Evolutionary conservation across 768 basidiomycete genomes (phyloP).

Genomic region (Collybiopsis confluens): DNA sequence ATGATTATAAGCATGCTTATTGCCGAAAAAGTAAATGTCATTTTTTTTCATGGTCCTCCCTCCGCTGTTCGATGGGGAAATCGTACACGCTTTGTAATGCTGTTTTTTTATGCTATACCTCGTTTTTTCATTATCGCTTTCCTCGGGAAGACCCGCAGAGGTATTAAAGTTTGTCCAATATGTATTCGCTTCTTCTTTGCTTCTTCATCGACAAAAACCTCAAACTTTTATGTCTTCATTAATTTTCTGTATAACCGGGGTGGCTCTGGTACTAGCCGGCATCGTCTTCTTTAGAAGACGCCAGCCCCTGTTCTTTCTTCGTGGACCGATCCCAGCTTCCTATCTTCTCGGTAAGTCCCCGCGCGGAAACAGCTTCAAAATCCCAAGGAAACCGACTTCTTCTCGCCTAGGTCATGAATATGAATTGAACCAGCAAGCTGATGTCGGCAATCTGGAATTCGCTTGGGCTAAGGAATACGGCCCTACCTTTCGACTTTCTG

Average conservation of each 20-base stretch:
- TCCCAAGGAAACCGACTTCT: neutral
- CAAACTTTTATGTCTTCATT: neutral
- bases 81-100: no score
- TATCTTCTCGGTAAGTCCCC: neutral
- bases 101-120: no score
- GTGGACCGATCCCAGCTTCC: neutral
- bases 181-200: no score
- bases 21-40: no score
- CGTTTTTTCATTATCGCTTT: neutral
- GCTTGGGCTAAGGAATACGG: constrained; percentile 1
- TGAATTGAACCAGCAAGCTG: neutral
- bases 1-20: neutral
- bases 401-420: constrained; percentile 6
- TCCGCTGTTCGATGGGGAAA: no score
- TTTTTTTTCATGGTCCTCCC: neutral
- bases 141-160: no score
- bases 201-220: neutral
- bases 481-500: neutral
- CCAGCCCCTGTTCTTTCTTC: neutral
- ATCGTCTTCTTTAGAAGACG: neutral
- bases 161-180: no score
- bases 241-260: neutral
- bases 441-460: constrained; percentile 2
- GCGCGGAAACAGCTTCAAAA: neutral
- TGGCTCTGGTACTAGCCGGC: neutral